Base-by-base conservation (phyloP, 192 early-diverging fungal species). In the Linderina pennispora region DNA sequence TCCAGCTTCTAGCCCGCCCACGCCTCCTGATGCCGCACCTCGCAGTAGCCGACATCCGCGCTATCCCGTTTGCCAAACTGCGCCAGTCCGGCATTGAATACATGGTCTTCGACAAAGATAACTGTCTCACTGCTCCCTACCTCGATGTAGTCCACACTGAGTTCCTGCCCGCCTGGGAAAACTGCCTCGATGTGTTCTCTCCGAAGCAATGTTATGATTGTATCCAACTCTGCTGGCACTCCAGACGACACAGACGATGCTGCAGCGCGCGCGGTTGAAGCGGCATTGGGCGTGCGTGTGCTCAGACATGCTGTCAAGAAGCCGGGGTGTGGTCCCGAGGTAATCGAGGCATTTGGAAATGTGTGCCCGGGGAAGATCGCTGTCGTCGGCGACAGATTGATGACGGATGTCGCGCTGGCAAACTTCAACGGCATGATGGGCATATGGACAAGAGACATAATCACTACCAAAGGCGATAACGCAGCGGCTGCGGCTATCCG, bases 71-170 rank as follows among this genome's bases (percentile, higher is more conserved):
- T 62, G 50, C 39, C 3, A 43, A 51, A 16, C 62, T 94, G 15
- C 75, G 70, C 34, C 42, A 55, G 11, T 37, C 53, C 1, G 89
- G 88, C 2, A 80, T 94, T 46, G 49, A 59, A 19, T 85, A 80
- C 22, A 56, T 95, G n/a, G 88, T 78, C 3, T 98, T 94, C 63
- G 94, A 98, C 64, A 98, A 98, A 69, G 94, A 98, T 62, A 98
- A 98, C 76, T 94, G 91, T 20, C 58, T 98, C 8, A 92, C 94
- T 0, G 76, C 77, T 14, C 94, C 94, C 3, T 98, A 95, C 50
- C 65, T 65, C 16, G 48, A 74, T 23, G 37, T 76, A 1, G 65
- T 93, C 5, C 69, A 94, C 58, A 77, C 83, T 2, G 76, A 80
- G 1, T 91, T 94, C 61, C 33, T 72, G 35, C 71, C 51, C 11